Percentiles rank a stretch among this genome's conserved stretches.
phyloP scores from a whole-genome alignment of 768 basidiomycete species.

The Lactifluus echinatus region DNA sequence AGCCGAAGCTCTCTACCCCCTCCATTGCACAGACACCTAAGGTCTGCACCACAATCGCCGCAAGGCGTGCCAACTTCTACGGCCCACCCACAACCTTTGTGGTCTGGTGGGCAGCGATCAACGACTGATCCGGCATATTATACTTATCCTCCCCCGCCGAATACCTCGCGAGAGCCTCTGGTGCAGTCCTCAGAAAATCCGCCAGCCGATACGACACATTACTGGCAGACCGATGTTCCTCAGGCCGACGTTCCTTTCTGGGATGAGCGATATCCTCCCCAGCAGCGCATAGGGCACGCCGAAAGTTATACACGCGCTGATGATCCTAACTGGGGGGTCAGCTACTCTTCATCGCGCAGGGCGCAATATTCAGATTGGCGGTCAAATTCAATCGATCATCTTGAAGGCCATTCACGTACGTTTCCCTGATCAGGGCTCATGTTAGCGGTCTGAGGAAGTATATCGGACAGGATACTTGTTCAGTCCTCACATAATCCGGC shows the following conservation, averaged over 20 bases:
- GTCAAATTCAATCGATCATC: not conserved
- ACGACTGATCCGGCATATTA: slow-evolving; percentile 25
- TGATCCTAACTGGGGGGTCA: not conserved
- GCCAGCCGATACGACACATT: not conserved
- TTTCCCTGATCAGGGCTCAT: not conserved
- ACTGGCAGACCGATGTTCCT: slow-evolving; percentile 1
- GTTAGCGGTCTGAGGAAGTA: not conserved
- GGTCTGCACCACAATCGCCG: slow-evolving; percentile 17
- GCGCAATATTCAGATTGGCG: slow-evolving; percentile 11
- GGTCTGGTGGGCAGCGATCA: slow-evolving; percentile 12
- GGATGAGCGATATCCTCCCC: slow-evolving; percentile 6
- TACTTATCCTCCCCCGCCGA: slow-evolving; percentile 20
- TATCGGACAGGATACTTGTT: not conserved
- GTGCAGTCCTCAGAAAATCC: not conserved
- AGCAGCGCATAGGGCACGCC: slow-evolving; percentile 15
- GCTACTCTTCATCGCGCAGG: not conserved
- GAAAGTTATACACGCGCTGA: slow-evolving; percentile 21
- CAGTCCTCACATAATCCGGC: not conserved
- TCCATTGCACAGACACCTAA: slow-evolving; percentile 42
- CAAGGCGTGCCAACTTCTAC: slow-evolving; percentile 1
- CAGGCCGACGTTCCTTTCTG: slow-evolving; percentile 6
- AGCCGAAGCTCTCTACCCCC: slow-evolving; percentile 43
- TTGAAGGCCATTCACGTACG: slow-evolving; percentile 5
- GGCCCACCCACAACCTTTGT: not conserved
- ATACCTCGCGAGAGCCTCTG: not conserved